Conservation (phyloP, 768 basidiomycete species). For the Cystofilobasidium ferigula region DNA sequence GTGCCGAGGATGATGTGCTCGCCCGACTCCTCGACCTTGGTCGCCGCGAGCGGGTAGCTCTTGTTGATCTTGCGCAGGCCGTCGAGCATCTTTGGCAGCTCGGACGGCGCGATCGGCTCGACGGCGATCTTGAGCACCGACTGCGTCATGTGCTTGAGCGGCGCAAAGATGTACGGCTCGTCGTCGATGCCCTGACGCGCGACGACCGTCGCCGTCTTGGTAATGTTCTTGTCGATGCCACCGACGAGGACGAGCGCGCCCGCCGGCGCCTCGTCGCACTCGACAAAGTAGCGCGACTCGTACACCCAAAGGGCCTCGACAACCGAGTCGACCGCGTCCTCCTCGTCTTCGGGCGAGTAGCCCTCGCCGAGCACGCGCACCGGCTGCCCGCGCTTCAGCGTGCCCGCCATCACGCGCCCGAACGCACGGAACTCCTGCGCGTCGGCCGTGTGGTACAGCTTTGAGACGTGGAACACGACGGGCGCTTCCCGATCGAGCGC, state of each 20-base stretch:
- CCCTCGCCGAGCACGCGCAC: conserved; percentile 97
- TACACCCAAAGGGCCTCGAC: conserved; percentile 84
- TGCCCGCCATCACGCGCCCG: conserved; percentile 86
- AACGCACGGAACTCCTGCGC: conserved; percentile 95
- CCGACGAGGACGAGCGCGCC: conserved; percentile 88
- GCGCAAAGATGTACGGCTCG: conserved; percentile 87
- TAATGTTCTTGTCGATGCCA: conserved; percentile 86
- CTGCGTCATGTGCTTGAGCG: conserved; percentile 92
- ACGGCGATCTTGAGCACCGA: conserved; percentile 96
- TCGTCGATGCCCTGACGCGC: conserved; percentile 59
- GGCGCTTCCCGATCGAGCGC: conserved; percentile 73
- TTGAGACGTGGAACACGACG: conserved; percentile 82
- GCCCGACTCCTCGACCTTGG: conserved; percentile 96
- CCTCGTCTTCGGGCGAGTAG: conserved; percentile 97
- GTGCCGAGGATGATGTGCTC: conserved; percentile 96
- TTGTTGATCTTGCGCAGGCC: conserved; percentile 95
- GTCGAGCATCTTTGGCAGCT: conserved; percentile 96
- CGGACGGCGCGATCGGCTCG: conserved; percentile 93
- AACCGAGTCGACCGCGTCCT: conserved; percentile 79
- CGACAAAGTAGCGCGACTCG: conserved; percentile 88
- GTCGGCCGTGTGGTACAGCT: conserved; percentile 91
- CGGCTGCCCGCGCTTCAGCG: conserved; percentile 65
- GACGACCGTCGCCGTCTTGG: conserved; percentile 79
- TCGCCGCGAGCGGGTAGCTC: conserved; percentile 83
- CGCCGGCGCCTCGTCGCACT: conserved; percentile 73